phyloP scores from a whole-genome alignment of 2,329 filamentous ascomycete species.

The Ceratocystis colombiana region DNA sequence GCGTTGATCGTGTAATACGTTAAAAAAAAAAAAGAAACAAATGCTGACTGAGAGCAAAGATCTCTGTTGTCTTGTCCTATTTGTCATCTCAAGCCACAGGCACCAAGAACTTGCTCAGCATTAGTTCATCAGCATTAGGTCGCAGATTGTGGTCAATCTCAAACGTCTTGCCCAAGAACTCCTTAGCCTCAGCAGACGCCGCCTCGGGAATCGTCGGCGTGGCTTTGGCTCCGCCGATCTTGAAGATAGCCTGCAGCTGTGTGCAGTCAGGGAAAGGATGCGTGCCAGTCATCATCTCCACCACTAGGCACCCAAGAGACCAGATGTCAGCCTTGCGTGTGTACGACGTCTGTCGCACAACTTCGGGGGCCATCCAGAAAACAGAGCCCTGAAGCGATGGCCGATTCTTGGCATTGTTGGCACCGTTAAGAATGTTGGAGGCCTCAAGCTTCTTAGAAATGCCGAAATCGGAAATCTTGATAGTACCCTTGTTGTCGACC shows the following conservation, averaged over 20 bases:
- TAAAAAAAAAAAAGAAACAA: slow-evolving; percentile 1
- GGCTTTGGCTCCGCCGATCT: slow-evolving; percentile 82
- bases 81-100: slow-evolving; percentile 44
- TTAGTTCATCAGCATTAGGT: slow-evolving; percentile 82
- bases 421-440: slow-evolving; percentile 65
- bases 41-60: too few relatives aligned
- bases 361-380: slow-evolving; percentile 99
- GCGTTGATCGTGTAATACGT: slow-evolving; percentile 1
- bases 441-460: slow-evolving; percentile 97
- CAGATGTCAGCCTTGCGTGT: slow-evolving; percentile 98
- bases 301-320: slow-evolving; percentile 90
- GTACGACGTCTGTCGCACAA: slow-evolving; percentile 95
- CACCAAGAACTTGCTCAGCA: slow-evolving; percentile 68
- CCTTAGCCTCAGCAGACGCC: slow-evolving; percentile 71
- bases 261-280: slow-evolving; percentile 96
- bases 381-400: slow-evolving; percentile 90
- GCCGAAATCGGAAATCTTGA: slow-evolving; percentile 98
- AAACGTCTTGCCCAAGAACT: slow-evolving; percentile 81
- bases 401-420: slow-evolving; percentile 56
- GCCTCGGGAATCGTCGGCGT: slow-evolving; percentile 80
- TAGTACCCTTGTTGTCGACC: slow-evolving; percentile 96
- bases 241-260: slow-evolving; percentile 96
- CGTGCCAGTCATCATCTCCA: slow-evolving; percentile 97
- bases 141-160: slow-evolving; percentile 90
- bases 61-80: too few relatives aligned